phyloP scores from a whole-genome alignment of 163 green algal genomes.

The Prototheca cutis region DNA sequence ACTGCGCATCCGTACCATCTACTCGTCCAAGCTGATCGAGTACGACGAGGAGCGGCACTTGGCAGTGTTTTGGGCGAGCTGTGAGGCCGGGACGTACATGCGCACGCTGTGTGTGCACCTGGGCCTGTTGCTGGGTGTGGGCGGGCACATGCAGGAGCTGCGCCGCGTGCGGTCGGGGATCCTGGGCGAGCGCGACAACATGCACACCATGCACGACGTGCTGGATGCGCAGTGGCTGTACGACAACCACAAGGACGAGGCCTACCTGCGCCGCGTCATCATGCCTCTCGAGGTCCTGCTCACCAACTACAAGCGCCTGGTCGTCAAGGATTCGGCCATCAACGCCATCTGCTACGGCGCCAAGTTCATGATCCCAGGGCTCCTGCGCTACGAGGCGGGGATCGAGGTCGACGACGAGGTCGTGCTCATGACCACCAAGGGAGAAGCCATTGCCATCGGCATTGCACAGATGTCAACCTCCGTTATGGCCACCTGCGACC shows the following conservation, averaged over 20 bases:
- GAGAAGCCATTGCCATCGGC: constrained; percentile 89
- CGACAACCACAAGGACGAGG: constrained; percentile 85
- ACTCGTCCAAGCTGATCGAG: constrained; percentile 86
- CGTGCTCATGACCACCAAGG: constrained; percentile 99
- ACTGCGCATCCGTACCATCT: constrained; percentile 95
- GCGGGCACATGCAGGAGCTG: constrained; percentile 96
- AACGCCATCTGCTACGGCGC: constrained; percentile 98
- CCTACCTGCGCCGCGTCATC: constrained; percentile 74
- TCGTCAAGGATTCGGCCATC: constrained; percentile 95
- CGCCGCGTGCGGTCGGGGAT: constrained; percentile 84
- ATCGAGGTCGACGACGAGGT: constrained; percentile 76
- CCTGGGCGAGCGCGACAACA: constrained; percentile 89
- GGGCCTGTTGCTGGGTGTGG: constrained; percentile 88
- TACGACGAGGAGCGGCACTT: constrained; percentile 94
- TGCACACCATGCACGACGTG: constrained; percentile 99
- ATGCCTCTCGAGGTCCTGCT: constrained; percentile 93
- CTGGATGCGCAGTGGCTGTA: constrained; percentile 86
- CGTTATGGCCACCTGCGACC: constrained; percentile 94
- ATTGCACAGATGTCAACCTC: constrained; percentile 94
- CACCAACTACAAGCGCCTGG: constrained; percentile 88
- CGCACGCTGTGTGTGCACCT: constrained; percentile 96
- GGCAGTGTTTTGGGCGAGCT: constrained; percentile 92
- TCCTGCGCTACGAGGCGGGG: constrained; percentile 80
- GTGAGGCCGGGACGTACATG: constrained; percentile 96
- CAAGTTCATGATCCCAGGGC: constrained; percentile 96